These are phyloP conservation scores for Trichoderma orchidacearum DNA, from an alignment of 495 filamentous ascomycete species.

Conservation along the genomic window DNA sequence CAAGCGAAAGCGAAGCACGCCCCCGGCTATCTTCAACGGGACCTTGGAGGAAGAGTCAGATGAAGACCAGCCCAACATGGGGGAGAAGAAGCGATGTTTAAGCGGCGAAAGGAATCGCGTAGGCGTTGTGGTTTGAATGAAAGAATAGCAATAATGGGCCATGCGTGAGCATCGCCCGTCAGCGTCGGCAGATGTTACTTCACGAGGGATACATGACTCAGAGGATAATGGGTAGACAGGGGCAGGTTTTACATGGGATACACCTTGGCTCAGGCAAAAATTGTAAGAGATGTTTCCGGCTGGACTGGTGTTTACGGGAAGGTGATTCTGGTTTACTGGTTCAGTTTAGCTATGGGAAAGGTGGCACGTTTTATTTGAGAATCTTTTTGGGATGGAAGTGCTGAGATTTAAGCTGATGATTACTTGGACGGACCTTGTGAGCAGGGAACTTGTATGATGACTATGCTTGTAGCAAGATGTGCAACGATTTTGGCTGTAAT, in stretches of 20 bases:
- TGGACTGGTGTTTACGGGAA: not conserved
- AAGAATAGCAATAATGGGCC: not conserved
- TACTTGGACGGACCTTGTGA: no score
- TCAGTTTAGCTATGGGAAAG: no score
- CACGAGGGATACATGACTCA: not conserved
- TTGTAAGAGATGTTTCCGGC: not conserved
- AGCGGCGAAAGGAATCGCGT: not conserved
- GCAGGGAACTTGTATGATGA: no score
- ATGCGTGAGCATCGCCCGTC: not conserved
- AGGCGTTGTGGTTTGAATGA: not conserved
- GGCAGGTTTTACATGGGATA: not conserved
- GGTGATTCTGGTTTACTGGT: not conserved
- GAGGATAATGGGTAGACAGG: not conserved
- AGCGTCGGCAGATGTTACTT: not conserved
- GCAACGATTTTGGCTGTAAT: no score
- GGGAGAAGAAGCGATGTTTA: not conserved
- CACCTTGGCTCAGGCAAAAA: not conserved
- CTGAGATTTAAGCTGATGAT: no score
- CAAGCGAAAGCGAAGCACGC: slow-evolving; percentile 13
- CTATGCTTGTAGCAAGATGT: no score
- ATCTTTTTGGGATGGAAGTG: no score
- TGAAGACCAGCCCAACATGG: slow-evolving; percentile 9
- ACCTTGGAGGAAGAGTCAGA: slow-evolving; percentile 19
- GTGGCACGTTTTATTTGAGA: no score
- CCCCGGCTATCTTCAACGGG: slow-evolving; percentile 15